phyloP scores from a whole-genome alignment of 495 filamentous ascomycete genomes.

The Penicillium herquei region DNA sequence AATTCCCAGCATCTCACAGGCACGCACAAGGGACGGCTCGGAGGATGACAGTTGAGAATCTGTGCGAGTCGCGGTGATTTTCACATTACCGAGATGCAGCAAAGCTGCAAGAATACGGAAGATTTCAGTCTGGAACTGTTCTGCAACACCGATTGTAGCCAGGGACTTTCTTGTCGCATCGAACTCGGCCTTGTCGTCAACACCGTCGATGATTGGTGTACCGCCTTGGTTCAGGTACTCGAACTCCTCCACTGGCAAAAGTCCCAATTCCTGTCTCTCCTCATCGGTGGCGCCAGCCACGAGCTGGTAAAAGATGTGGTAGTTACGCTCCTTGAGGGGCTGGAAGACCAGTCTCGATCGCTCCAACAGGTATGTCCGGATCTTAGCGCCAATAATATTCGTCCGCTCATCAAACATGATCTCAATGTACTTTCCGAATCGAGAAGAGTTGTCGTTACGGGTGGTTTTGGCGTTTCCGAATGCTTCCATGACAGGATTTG shows the following conservation, averaged over 20 bases:
- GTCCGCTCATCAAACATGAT: slow-evolving; percentile 97
- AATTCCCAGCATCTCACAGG: slow-evolving; percentile 86
- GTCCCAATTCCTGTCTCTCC: slow-evolving; percentile 72
- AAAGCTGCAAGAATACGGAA: slow-evolving; percentile 91
- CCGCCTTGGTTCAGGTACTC: slow-evolving; percentile 96
- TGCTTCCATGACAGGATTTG: slow-evolving; percentile 99
- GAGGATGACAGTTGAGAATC: slow-evolving; percentile 79
- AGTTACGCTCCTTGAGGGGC: slow-evolving; percentile 95
- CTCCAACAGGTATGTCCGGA: slow-evolving; percentile 92
- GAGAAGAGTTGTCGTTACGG: slow-evolving; percentile 96
- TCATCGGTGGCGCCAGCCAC: slow-evolving; percentile 88
- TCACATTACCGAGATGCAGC: slow-evolving; percentile 93
- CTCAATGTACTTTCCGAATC: slow-evolving; percentile 99
- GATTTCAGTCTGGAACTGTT: slow-evolving; percentile 73
- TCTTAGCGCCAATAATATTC: slow-evolving; percentile 97
- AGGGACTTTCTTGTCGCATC: slow-evolving; percentile 82
- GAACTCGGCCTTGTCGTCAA: slow-evolving; percentile 96
- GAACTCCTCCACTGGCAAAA: slow-evolving; percentile 84
- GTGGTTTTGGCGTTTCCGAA: slow-evolving; percentile 99
- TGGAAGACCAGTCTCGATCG: slow-evolving; percentile 98
- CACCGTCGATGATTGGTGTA: slow-evolving; percentile 83
- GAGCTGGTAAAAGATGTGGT: slow-evolving; percentile 99
- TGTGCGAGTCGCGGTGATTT: slow-evolving; percentile 84
- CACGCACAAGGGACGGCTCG: slow-evolving; percentile 78
- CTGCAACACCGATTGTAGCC: slow-evolving; percentile 80